Conservation (phyloP, 345 rosid genomes). For the Excoecaria cochinchinensis region DNA sequence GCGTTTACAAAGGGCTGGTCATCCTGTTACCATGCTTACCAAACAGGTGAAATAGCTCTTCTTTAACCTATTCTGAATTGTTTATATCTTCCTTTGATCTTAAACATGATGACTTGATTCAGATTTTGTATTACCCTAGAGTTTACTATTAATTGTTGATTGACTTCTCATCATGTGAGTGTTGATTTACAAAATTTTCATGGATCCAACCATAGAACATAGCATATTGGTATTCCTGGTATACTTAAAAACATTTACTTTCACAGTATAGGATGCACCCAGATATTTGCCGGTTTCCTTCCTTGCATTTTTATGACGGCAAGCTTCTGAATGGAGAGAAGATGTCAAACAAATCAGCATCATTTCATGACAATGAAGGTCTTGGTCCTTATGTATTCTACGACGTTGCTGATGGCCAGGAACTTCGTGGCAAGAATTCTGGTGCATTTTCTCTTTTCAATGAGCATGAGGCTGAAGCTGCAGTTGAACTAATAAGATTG, state of each 20-base stretch:
- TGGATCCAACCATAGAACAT: neutral
- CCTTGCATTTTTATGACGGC: conserved; percentile 81
- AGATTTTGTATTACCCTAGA: neutral
- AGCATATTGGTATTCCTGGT: neutral
- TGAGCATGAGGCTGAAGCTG: conserved; percentile 88
- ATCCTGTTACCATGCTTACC: conserved; percentile 91
- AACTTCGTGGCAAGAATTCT: conserved; percentile 68
- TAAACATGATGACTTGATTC: neutral
- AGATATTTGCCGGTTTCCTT: conserved; percentile 87
- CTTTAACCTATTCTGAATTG: neutral
- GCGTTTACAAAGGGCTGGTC: conserved; percentile 91
- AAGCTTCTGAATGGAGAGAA: conserved; percentile 76
- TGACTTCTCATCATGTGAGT: neutral
- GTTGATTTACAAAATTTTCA: neutral
- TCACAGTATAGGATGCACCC: conserved; percentile 99
- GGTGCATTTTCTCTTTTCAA: conserved; percentile 76
- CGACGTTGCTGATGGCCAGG: conserved; percentile 79
- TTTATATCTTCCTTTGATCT: neutral
- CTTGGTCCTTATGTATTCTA: conserved; percentile 85
- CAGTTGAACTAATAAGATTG: conserved; percentile 66
- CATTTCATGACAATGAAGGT: conserved; percentile 65
- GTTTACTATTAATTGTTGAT: neutral
- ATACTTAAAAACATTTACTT: conserved; percentile 25
- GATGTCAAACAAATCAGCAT: conserved; percentile 59
- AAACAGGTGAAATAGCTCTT: conserved; percentile 55